phyloP scores from a whole-genome alignment of 2,329 filamentous ascomycete species.

The Colletotrichum noveboracense region DNA sequence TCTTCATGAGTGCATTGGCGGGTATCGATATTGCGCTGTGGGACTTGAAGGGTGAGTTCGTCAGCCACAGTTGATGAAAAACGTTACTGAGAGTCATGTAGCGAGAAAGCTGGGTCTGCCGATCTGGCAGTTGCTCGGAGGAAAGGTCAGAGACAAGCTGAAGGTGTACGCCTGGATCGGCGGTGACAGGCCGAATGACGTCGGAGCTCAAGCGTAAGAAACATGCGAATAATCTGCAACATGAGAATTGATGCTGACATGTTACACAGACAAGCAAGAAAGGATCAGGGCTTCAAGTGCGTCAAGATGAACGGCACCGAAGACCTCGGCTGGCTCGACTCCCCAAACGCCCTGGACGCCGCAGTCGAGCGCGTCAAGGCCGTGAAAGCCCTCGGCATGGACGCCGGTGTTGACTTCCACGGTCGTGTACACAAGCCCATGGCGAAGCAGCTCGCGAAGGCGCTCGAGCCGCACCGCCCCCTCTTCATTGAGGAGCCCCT shows the following conservation, averaged over 20 bases:
- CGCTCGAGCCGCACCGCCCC: slow-evolving; percentile 70
- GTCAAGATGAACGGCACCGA: slow-evolving; percentile 85
- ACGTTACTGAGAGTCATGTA: not conserved
- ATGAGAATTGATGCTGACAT: not conserved
- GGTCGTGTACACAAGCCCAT: slow-evolving; percentile 80
- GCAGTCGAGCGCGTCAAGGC: slow-evolving; percentile 71
- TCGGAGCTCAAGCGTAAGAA: slow-evolving; percentile 63
- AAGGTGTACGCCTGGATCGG: slow-evolving; percentile 83
- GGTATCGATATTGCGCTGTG: slow-evolving; percentile 82
- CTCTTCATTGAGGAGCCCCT: slow-evolving; percentile 79
- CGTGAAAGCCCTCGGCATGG: slow-evolving; percentile 73
- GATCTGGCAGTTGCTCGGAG: slow-evolving; percentile 76
- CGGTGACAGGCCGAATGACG: slow-evolving; percentile 72
- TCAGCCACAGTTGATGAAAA: rapidly evolving
- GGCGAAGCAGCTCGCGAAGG: slow-evolving; percentile 75
- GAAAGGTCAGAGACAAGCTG: slow-evolving; percentile 72
- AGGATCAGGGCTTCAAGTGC: slow-evolving; percentile 66
- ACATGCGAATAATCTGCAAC: no score
- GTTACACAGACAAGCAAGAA: slow-evolving; percentile 52
- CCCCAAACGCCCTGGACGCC: slow-evolving; percentile 65
- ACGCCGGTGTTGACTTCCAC: slow-evolving; percentile 80
- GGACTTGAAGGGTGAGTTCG: slow-evolving; percentile 67
- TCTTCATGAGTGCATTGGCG: slow-evolving; percentile 80
- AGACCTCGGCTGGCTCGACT: slow-evolving; percentile 78
- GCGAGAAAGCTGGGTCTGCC: slow-evolving; percentile 63